phyloP scores from a whole-genome alignment of 2,329 filamentous ascomycete genomes.

The Cladobotryum mycophilum region DNA sequence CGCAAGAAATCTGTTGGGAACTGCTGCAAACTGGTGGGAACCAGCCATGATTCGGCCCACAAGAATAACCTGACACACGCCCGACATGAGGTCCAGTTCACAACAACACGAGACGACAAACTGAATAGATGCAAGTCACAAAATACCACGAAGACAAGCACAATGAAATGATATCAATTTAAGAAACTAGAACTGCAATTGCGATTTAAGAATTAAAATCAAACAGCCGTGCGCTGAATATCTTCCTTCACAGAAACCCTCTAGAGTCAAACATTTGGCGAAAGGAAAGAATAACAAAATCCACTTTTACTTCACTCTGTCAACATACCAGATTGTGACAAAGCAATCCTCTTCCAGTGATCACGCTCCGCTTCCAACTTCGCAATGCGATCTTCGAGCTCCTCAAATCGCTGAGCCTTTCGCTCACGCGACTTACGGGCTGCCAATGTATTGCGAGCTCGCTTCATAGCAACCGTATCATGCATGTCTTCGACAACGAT shows the following conservation, averaged over 20 bases:
- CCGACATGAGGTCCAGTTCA: no score
- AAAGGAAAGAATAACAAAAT: slow-evolving; percentile 12
- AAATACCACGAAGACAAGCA: no score
- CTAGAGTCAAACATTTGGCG: slow-evolving; percentile 7
- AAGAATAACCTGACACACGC: no score
- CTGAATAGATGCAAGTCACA: no score
- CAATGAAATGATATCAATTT: no score
- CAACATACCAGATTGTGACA: slow-evolving; percentile 30
- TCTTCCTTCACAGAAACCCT: slow-evolving; percentile 8
- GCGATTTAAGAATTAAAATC: neutral
- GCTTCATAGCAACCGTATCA: slow-evolving; percentile 80
- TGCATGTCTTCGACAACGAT: slow-evolving; percentile 68
- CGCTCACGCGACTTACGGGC: slow-evolving; percentile 88
- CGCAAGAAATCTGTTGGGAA: no score
- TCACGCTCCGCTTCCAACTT: slow-evolving; percentile 61
- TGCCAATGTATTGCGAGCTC: slow-evolving; percentile 86
- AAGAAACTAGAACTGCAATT: neutral
- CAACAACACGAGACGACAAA: no score
- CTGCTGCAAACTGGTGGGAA: no score
- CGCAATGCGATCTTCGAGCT: slow-evolving; percentile 66
- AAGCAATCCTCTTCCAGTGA: slow-evolving; percentile 56
- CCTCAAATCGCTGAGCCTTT: slow-evolving; percentile 70
- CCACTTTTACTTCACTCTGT: slow-evolving; percentile 9
- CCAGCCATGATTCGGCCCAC: no score
- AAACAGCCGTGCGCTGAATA: neutral